Base-by-base conservation (phyloP, 2,329 filamentous ascomycete species). In the Fusarium sp. region DNA sequence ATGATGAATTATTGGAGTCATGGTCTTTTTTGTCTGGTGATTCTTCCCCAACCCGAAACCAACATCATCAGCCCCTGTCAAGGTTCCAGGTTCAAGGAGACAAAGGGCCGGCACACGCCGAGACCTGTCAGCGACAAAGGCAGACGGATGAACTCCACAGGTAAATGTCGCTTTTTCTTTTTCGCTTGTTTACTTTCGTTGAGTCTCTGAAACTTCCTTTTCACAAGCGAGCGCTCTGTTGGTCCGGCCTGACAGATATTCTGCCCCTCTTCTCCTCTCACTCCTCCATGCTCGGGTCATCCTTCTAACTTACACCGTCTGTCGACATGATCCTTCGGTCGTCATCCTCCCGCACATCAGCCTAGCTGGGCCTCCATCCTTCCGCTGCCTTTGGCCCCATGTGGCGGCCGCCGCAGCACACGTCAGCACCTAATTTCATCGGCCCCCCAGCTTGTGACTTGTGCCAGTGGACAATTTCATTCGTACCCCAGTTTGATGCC, bases 361-460 rank as follows among this genome's bases (percentile, higher is more conserved):
- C 27, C 63, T 22, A 14, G 14, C 33, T 36, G 35, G 35, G 35
- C 35, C 65, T 59, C 59, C 59, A 64, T 62, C 61, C 38, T 47
- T 45, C 62, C 40, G 25, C 38, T 27, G 10, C n/a, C 25, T 36
- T 56, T 29, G 22, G 14, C 13, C 35, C 18, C 31, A 33, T 29
- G 63, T 29, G 50, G 56, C 66, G 47, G 59, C 56, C 62, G 59
- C 59, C 59, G 50, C n/a, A 33, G 70, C 65, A 75, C 68, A 62
- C 74, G 76, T 78, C 76, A 77, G 74, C 71, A 71, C 65, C 70
- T 74, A 76, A 78, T 77, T 77, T 77, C 63, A 56, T 61, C 59
- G 31, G 13, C 29, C 58, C 58, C 70, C 59, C 20, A 57, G 36
- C 18, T 20, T 29, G 22, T 47, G 22, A 31, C 27, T 31, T 29